phyloP scores from a whole-genome alignment of 108 stramenopile species.

The Cylindrotheca closterium region DNA sequence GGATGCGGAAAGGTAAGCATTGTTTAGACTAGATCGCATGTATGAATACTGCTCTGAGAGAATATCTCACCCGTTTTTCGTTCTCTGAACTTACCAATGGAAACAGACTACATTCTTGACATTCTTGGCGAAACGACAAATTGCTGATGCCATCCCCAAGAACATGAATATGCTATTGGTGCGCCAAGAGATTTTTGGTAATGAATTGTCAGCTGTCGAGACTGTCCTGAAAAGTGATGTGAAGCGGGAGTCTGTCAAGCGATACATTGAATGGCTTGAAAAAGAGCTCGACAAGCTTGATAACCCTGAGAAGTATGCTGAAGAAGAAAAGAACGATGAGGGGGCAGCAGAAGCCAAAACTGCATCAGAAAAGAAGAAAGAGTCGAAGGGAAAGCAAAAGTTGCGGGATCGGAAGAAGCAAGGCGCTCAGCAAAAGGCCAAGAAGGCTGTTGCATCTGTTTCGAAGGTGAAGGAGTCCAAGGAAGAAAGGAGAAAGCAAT shows the following conservation, averaged over 20 bases:
- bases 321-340: not conserved
- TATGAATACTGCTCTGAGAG: too few relatives aligned
- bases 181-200: slow-evolving; percentile 74
- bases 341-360: not conserved
- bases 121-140: slow-evolving; percentile 14
- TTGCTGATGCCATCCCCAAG: slow-evolving; percentile 49
- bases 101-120: slow-evolving; percentile 75
- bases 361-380: slow-evolving; percentile 2
- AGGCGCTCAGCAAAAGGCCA: slow-evolving; percentile 10
- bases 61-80: too few relatives aligned
- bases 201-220: slow-evolving; percentile 54
- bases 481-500: slow-evolving; percentile 38
- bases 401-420: slow-evolving; percentile 29
- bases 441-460: slow-evolving; percentile 13
- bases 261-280: slow-evolving; percentile 52
- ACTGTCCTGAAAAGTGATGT: slow-evolving; percentile 72
- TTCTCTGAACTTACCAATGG: too few relatives aligned
- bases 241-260: slow-evolving; percentile 62
- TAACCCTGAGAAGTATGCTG: slow-evolving; percentile 10
- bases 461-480: slow-evolving; percentile 26
- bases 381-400: slow-evolving; percentile 40
- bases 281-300: slow-evolving; percentile 54
- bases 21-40: too few relatives aligned
- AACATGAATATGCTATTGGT: slow-evolving; percentile 72
- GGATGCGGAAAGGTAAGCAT: slow-evolving; percentile 92